Conservation (phyloP, 129 eudicot genomes). For the Centrapalus pauciflorus region DNA sequence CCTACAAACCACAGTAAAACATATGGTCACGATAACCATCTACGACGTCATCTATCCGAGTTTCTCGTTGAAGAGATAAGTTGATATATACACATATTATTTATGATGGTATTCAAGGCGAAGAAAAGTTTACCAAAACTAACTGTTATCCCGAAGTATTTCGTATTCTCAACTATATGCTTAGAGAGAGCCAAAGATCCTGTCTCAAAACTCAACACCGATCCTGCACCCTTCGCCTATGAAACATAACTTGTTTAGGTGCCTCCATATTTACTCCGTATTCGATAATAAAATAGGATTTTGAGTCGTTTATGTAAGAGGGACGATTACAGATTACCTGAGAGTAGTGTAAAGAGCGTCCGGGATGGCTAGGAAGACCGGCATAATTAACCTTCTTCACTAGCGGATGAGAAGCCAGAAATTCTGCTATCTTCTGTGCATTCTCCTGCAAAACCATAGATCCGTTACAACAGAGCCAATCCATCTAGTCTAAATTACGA, state of each 20-base stretch:
- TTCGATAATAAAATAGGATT: too few relatives aligned
- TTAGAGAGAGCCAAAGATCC: slow-evolving; percentile 86
- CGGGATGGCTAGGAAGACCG: slow-evolving; percentile 91
- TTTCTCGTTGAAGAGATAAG: too few relatives aligned
- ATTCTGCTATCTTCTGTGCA: slow-evolving; percentile 94
- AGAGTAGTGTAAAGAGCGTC: slow-evolving; percentile 82
- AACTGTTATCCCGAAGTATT: slow-evolving; percentile 84
- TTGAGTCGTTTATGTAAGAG: too few relatives aligned
- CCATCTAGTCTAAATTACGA: too few relatives aligned
- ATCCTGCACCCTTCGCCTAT: slow-evolving; percentile 99
- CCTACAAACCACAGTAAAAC: too few relatives aligned
- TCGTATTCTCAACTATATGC: slow-evolving; percentile 78
- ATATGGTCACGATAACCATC: too few relatives aligned
- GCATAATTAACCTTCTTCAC: slow-evolving; percentile 90
- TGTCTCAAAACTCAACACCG: slow-evolving; percentile 84
- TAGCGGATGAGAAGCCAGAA: slow-evolving; percentile 74
- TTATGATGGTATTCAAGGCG: too few relatives aligned
- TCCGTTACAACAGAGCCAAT: neutral
- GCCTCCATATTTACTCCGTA: too few relatives aligned
- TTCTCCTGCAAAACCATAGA: slow-evolving; percentile 52
- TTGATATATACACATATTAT: too few relatives aligned
- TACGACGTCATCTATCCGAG: too few relatives aligned
- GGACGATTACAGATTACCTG: too few relatives aligned
- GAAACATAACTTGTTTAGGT: too few relatives aligned
- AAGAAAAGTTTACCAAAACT: slow-evolving; percentile 99